Evolutionary conservation across 768 basidiomycete species (phyloP).

Genomic region (Asterophora parasitica): DNA sequence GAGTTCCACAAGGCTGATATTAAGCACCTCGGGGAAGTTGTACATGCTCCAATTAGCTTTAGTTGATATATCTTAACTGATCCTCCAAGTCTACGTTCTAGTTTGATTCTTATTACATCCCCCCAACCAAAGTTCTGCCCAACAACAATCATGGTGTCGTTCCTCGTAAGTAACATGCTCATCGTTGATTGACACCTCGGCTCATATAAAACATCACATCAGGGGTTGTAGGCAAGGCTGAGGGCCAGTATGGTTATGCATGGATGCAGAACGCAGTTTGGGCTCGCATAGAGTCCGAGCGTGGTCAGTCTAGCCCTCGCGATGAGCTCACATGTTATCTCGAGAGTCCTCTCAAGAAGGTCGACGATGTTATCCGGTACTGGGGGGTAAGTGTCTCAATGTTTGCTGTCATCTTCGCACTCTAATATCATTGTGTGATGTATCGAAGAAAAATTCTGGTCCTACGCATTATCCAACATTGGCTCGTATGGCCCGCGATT

Average conservation of each 20-base stretch:
- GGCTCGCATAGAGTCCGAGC: neutral
- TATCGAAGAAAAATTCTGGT: neutral
- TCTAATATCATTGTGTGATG: neutral
- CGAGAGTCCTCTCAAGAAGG: neutral
- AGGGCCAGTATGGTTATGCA: neutral
- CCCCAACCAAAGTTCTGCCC: neutral
- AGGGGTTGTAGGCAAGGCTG: neutral
- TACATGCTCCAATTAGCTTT: neutral
- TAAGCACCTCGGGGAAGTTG: neutral
- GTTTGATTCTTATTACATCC: neutral
- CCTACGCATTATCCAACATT: neutral
- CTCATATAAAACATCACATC: neutral
- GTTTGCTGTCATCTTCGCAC: neutral
- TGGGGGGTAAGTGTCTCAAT: neutral
- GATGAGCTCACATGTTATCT: neutral
- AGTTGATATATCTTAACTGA: neutral
- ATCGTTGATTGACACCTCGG: too few relatives aligned
- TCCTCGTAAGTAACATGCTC: neutral
- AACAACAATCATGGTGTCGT: neutral
- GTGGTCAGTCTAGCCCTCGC: neutral
- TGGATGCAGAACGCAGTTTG: neutral
- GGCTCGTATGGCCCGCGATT: neutral
- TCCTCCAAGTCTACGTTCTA: too few relatives aligned
- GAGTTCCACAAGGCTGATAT: constrained; percentile 6
- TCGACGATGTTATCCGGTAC: neutral